Evolutionary conservation across 2,329 filamentous ascomycete genomes (phyloP).

Genomic region (Cladosporium velox): DNA sequence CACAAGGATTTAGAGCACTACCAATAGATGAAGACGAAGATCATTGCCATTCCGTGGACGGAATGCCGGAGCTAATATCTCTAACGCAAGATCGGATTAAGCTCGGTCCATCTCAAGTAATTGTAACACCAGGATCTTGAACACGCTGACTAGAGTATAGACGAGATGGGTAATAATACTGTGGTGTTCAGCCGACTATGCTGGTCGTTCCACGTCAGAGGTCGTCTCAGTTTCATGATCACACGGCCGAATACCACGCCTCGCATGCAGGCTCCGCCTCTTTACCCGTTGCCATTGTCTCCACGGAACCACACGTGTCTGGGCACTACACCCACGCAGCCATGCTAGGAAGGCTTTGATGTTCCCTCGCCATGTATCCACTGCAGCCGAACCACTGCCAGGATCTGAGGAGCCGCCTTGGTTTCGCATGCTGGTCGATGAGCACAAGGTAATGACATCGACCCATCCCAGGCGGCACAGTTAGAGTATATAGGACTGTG

Average conservation of each 20-base stretch:
- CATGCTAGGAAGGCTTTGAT: conserved; percentile 1
- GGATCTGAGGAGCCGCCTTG: conserved; percentile 8
- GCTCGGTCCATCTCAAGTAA: background rate
- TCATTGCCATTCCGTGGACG: conserved; percentile 10
- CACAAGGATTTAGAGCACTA: conserved; percentile 8
- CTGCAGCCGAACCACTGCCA: background rate
- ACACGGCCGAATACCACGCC: background rate
- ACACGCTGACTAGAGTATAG: background rate
- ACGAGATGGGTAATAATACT: background rate
- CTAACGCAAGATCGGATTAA: background rate
- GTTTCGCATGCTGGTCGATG: conserved; percentile 14
- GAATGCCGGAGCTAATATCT: background rate
- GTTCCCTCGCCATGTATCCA: conserved; percentile 10
- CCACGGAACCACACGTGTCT: conserved; percentile 8
- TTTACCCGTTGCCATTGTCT: conserved; percentile 12
- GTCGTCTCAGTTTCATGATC: conserved; percentile 8
- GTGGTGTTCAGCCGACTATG: background rate
- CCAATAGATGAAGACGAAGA: conserved; percentile 5
- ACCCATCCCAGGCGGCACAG: conserved; percentile 1
- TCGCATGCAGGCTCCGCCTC: background rate
- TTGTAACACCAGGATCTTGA: background rate
- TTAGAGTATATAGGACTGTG: conserved; percentile 8
- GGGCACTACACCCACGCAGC: background rate
- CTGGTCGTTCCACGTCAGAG: background rate
- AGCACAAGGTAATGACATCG: background rate